Conservation (phyloP, 129 eudicot species). For the Tagetes patula region DNA sequence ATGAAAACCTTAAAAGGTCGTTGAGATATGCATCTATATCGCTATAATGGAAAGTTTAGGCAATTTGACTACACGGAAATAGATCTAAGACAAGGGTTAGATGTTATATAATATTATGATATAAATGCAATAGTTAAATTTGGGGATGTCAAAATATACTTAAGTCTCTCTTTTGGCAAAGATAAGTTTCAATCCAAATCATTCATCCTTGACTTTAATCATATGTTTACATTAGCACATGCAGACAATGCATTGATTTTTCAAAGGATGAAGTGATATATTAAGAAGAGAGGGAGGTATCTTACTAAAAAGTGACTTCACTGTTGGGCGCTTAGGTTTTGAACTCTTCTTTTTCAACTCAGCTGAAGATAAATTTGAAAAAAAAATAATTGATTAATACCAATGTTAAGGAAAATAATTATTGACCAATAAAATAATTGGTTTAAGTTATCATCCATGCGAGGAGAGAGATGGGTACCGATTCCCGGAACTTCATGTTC, state of each 20-base stretch:
- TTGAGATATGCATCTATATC: constrained; percentile 4
- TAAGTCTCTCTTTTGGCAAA: not conserved
- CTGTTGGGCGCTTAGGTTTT: constrained; percentile 93
- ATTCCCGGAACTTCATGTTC: constrained; percentile 89
- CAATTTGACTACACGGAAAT: not conserved
- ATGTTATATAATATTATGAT: not conserved
- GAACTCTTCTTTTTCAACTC: constrained; percentile 91
- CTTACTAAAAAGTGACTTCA: constrained; percentile 94
- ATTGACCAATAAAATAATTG: not conserved
- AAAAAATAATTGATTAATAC: constrained; percentile 1
- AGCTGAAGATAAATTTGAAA: constrained; percentile 46
- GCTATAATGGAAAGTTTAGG: not conserved
- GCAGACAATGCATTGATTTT: not conserved
- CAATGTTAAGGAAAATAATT: not conserved
- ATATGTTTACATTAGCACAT: constrained; percentile 2
- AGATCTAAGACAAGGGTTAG: not conserved
- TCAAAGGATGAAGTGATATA: constrained; percentile 13
- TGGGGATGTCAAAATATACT: not conserved
- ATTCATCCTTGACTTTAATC: constrained; percentile 3
- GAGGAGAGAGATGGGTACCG: constrained; percentile 42
- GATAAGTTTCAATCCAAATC: not conserved
- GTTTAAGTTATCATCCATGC: not conserved
- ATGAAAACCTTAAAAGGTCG: not conserved
- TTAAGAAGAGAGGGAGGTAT: constrained; percentile 6
- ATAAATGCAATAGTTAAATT: not conserved